These are phyloP conservation scores for Wallacemonas rigidus DNA, from an alignment of 208 protist species.

Conservation along the genomic window DNA sequence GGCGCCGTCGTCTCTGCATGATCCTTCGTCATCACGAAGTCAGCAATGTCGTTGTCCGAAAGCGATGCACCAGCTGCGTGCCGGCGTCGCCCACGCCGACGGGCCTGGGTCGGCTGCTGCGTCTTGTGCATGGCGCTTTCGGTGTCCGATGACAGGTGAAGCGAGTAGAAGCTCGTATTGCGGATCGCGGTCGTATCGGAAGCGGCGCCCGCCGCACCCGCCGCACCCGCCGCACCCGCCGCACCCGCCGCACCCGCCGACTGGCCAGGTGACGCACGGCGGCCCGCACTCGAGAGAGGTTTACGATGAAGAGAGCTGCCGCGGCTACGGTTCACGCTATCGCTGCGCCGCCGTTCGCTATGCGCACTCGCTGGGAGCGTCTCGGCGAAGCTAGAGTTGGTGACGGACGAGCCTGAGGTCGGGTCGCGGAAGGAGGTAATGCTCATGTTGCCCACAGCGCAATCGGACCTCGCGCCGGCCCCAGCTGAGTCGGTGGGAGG, in stretches of 20 bases:
- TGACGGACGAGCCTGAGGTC: conserved; percentile 1
- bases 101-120: background rate
- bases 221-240: too few relatives aligned
- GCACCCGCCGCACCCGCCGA: too few relatives aligned
- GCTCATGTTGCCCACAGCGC: background rate
- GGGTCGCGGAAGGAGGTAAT: conserved; percentile 15
- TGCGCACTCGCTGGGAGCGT: background rate
- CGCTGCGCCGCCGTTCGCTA: background rate
- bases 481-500: background rate
- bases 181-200: background rate
- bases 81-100: background rate
- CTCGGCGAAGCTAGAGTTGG: background rate
- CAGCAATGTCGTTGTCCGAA: background rate
- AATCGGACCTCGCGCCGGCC: background rate
- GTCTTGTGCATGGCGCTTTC: background rate
- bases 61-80: background rate
- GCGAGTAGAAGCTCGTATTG: background rate
- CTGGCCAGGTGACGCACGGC: too few relatives aligned
- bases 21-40: background rate
- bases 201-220: background rate
- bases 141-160: background rate
- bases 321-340: background rate
- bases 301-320: background rate
- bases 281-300: background rate
- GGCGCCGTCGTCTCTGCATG: too few relatives aligned